Base-by-base conservation (phyloP, 768 basidiomycete species). In the Suillus hirtellus region DNA sequence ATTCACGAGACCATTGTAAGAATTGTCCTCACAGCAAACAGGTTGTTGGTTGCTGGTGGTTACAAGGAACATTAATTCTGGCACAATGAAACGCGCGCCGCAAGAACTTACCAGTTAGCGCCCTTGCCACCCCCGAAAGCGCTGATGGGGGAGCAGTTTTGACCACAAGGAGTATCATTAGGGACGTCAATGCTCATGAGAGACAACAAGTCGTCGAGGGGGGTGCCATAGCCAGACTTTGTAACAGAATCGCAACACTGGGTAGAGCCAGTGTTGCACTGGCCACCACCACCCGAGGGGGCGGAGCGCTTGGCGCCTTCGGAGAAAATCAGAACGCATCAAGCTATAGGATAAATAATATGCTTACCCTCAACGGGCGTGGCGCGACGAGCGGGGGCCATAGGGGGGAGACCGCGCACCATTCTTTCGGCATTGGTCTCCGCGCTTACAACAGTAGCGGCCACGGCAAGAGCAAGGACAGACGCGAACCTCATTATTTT, bases 391-490 rank as follows among this genome's bases (percentile, higher is more conserved):
- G 9, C 53, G n/a, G 86, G 86, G 1, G 82, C 73, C 1, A 77
- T 70, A 19, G 84, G 86, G 35, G 77, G 70, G 4, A 87, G 72
- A 12, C 86, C 85, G 21, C 83, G 84, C 61, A 84, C 82, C 50
- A 88, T 64, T 43, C 86, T 84, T 14, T 79, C 64, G 0, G 80
- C 86, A 60, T 87, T 87, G 55, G 83, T 82, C 60, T 82, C 81
- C 14, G 76, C 75, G n/a, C 76, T 78, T 65, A 77, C 78, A 10
- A 71, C 61, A 44, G 78, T 72, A 44, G 74, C 78, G 14, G 75
- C 72, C 27, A 78, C 75, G 53, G 77, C 70, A 61, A 84, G 65
- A 59, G 81, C 72, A 65, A 82, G 65, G 60, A 71, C 56, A 27
- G 63, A 54, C 37, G 71, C 40, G 68, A 76, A 69, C 69, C 71